Conservation (phyloP, 1,284 basidiomycete genomes). For the Naganishia albida region DNA sequence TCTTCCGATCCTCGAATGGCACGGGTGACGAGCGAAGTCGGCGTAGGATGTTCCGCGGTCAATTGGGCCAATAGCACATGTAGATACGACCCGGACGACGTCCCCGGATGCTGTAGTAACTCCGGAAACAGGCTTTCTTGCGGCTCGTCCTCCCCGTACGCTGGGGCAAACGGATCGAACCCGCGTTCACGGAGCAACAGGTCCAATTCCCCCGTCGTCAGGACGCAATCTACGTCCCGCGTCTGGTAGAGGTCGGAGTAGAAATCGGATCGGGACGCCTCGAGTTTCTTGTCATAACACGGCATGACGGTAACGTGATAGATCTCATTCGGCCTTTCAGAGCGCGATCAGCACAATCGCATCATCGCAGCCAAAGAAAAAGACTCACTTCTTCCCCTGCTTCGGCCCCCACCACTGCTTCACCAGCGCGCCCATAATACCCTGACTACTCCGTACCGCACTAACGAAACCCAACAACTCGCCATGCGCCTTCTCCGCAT, state of each 20-base stretch:
- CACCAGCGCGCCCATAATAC: constrained; percentile 88
- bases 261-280: constrained; percentile 90
- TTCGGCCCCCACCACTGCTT: constrained; percentile 73
- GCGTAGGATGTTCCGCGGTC: constrained; percentile 56
- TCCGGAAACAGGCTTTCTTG: constrained; percentile 62
- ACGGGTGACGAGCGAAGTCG: constrained; percentile 61
- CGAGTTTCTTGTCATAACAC: constrained; percentile 99
- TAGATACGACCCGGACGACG: constrained; percentile 92
- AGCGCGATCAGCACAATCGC: background rate
- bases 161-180: constrained; percentile 69
- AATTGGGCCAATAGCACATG: constrained; percentile 67
- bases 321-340: constrained; percentile 71
- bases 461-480: constrained; percentile 91
- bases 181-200: constrained; percentile 77
- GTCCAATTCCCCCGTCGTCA: constrained; percentile 94
- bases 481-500: constrained; percentile 94
- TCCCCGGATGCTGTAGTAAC: constrained; percentile 74
- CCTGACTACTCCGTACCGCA: constrained; percentile 86
- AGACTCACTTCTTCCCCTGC: constrained; percentile 66
- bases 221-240: constrained; percentile 93
- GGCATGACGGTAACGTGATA: constrained; percentile 99
- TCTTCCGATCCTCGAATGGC: constrained; percentile 64
- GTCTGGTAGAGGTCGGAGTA: constrained; percentile 75
- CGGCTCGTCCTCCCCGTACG: constrained; percentile 58
- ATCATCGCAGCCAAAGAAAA: background rate